Base-by-base conservation (phyloP, 305 asterid species). In the Caryopteris hybrid region DNA sequence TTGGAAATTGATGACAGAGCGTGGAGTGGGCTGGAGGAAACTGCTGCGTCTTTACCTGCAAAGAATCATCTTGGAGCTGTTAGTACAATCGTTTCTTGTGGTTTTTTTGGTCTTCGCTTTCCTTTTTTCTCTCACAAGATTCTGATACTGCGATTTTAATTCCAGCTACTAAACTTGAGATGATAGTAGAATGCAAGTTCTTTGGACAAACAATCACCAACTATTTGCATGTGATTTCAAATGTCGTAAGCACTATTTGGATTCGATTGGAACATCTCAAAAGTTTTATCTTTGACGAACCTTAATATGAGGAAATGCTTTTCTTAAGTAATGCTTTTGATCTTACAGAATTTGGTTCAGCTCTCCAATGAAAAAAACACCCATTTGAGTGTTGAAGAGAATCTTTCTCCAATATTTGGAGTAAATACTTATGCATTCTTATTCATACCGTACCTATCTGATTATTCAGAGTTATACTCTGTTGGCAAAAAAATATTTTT, bases 1-100 rank as follows among this genome's bases (percentile, higher is more conserved):
- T 74, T 92, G 7, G 88, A 78, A 77, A 86, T 92, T 63, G 96
- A 88, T 46, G 56, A 71, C 51, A 80, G 51, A 72, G 81, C 85
- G 52, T 86, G 96, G 98, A 39, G 69, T 63, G 96, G 89, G 73
- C 74, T 89, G 60, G 95, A 89, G 83, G 90, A 88, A 81, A 78
- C 89, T 63, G 84, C 91, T 13, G 87, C 70, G 14, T 52, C 31
- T 71, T 74, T 89, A 39, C 83, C 85, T 20, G 83, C 82, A 2
- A 83, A 76, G 38, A 78, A 79, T 75, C 92, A 82, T 59, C 86
- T 85, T 69, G 95, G 92, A 80, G 84, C 83, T 69, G 97, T 88
- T 73, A 69, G 84, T 75, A 61, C 17, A 48, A 64, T 74, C 12
- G 2, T 72, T 22, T 61, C 17, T 43, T 69, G 5, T 33, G 29